Evolutionary conservation across 176 grass and related monocot genomes (phyloP).

Genomic region (Avena sativa): DNA sequence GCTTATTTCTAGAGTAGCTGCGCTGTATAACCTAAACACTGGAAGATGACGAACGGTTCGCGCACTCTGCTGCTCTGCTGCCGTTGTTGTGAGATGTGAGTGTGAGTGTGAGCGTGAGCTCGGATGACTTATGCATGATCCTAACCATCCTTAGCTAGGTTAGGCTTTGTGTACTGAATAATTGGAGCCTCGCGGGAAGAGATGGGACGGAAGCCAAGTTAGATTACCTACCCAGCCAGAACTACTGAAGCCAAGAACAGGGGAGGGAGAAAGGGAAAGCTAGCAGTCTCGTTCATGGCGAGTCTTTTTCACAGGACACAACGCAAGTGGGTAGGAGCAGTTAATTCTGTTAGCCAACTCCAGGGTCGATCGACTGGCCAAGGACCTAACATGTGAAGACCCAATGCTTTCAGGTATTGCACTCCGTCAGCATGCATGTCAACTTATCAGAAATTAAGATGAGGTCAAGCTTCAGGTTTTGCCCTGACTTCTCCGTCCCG

Average conservation of each 20-base stretch:
- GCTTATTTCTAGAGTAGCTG: background rate
- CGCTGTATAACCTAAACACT: background rate
- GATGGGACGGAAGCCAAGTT: background rate
- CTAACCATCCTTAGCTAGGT: background rate
- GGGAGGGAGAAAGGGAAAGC: background rate
- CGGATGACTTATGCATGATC: background rate
- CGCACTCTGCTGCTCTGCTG: background rate
- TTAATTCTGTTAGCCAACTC: constrained; percentile 48
- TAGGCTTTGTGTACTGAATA: background rate
- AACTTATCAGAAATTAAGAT: background rate
- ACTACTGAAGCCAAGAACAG: constrained; percentile 7
- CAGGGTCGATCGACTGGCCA: background rate
- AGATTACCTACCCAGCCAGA: background rate
- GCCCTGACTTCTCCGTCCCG: background rate
- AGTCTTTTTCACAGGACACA: background rate
- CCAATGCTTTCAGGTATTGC: constrained; percentile 3
- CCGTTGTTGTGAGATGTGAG: background rate
- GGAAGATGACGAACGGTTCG: background rate
- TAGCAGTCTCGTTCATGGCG: background rate
- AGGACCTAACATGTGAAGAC: background rate
- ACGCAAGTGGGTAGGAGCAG: background rate
- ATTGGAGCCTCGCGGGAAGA: background rate
- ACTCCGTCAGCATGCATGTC: background rate
- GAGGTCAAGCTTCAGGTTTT: background rate
- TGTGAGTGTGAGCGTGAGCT: background rate